Percentiles rank a stretch among this genome's conserved stretches.
Evolutionary conservation across 257 asterid genomes (phyloP).

Genomic region (Solanum corneliomulleri): DNA sequence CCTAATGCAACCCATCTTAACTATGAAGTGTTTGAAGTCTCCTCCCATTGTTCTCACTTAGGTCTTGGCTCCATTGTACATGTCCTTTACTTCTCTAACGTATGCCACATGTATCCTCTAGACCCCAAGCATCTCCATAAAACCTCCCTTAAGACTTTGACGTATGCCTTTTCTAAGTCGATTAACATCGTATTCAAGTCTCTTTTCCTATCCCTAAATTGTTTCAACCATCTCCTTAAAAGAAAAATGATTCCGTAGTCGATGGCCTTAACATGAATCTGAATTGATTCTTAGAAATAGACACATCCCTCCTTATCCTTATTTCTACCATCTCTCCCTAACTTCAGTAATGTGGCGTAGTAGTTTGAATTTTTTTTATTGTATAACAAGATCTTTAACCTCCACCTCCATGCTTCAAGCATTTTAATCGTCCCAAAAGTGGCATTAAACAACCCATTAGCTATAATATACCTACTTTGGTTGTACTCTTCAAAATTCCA

Average conservation of each 20-base stretch:
- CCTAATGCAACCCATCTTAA: background rate
- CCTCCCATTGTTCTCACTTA: background rate
- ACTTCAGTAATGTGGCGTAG: background rate
- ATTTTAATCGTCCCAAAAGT: background rate
- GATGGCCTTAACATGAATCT: background rate
- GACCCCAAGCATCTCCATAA: background rate
- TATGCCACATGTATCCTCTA: background rate
- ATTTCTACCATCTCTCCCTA: background rate
- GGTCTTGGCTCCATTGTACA: background rate
- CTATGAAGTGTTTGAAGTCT: background rate
- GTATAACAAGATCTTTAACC: background rate
- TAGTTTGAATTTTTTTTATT: background rate
- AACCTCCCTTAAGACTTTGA: background rate
- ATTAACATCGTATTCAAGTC: no score
- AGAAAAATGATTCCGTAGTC: background rate
- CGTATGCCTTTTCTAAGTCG: background rate
- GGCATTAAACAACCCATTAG: background rate
- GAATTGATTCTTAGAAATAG: background rate
- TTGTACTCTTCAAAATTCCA: background rate
- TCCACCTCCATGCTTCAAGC: background rate
- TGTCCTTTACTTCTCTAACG: background rate
- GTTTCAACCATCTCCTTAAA: background rate
- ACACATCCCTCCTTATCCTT: background rate
- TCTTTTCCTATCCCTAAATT: background rate
- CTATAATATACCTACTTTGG: background rate